phyloP scores from a whole-genome alignment of 768 basidiomycete genomes.

The Suillus lakei region DNA sequence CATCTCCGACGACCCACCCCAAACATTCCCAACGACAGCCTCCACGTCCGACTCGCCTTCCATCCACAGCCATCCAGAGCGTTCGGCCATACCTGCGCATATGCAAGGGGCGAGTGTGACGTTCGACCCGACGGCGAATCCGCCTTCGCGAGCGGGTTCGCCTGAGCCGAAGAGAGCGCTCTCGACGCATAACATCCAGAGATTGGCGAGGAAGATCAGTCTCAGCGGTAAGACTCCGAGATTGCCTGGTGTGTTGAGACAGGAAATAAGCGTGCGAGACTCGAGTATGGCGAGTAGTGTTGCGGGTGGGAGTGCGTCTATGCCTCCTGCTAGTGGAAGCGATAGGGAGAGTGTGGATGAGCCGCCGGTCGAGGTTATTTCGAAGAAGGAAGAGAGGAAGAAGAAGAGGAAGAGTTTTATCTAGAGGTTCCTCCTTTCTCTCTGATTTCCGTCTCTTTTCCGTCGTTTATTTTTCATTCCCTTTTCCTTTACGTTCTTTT shows the following conservation, averaged over 20 bases:
- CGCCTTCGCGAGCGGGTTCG: constrained; percentile 72
- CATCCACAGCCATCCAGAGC: constrained; percentile 29
- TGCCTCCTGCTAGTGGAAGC: constrained; percentile 28
- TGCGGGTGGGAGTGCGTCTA: not conserved
- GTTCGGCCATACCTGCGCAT: constrained; percentile 14
- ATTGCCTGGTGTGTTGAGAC: constrained; percentile 35
- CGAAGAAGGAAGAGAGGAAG: constrained; percentile 51
- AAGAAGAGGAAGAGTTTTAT: constrained; percentile 63
- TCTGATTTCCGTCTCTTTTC: constrained; percentile 7
- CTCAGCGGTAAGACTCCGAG: constrained; percentile 33
- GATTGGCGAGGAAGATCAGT: constrained; percentile 76
- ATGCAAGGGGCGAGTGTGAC: constrained; percentile 56
- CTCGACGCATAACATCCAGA: constrained; percentile 86
- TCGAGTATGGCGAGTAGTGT: constrained; percentile 16
- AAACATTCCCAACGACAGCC: constrained; percentile 35
- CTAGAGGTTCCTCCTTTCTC: constrained; percentile 38
- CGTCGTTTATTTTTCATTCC: constrained; percentile 11
- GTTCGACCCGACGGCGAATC: constrained; percentile 59
- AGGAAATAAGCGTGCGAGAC: constrained; percentile 34
- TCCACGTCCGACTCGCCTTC: constrained; percentile 34
- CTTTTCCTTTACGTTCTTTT: not conserved
- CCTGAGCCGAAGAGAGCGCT: constrained; percentile 77
- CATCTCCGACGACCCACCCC: constrained; percentile 29
- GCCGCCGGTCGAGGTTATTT: constrained; percentile 41
- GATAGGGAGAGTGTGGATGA: constrained; percentile 40